Base-by-base conservation (phyloP, 108 stramenopile species). In the Cyclotella distinguenda region DNA sequence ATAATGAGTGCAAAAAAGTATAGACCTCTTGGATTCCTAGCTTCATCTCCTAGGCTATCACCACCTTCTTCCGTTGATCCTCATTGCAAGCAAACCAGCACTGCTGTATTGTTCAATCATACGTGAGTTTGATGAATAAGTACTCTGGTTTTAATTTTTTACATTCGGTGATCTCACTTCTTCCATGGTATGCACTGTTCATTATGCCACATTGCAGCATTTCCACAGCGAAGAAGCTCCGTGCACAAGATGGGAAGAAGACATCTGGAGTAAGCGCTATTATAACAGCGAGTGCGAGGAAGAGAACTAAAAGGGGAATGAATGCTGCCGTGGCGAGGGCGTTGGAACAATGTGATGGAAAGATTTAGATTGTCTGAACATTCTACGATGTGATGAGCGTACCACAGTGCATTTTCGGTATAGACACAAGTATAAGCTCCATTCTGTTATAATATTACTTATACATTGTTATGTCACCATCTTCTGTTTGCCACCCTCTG, bases 231-330 rank as follows among this genome's bases (percentile, higher is more conserved):
- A 74, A 63, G 50, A 65, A 66, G 49, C 48, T 64, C 42, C 26
- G 51, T 21, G 34, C 60, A 2, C 26, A 48, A 31, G 30, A 53
- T 45, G 52, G 30, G 16, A 68, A 48, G 49, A 25, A 53, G 28
- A 30, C 52, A 54, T 5, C 25, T 34, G 69, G 23, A n/a, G 60
- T 31, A 15, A 58, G 38, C 1, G 33, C 27, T 4, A 70, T 62
- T 23, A n/a, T n/a, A n/a, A 71, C 70, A 4, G 70, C 70, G 9
- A 58, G 55, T 39, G 57, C 57, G 4, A 66, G 60, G 49, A 74
- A 74, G 38, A 33, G 64, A 19, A 52, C 58, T 7, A 74, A 66
- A 43, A 50, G 49, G 16, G 59, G 57, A 27, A 74, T 74, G 72
- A 74, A 64, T 51, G 61, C 26, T 28, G 61, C 71, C 0, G 71